Evolutionary conservation across 768 basidiomycete species (phyloP), one percentile per base, ranked within the genome.

Genomic region (Agrocybe praecox): DNA sequence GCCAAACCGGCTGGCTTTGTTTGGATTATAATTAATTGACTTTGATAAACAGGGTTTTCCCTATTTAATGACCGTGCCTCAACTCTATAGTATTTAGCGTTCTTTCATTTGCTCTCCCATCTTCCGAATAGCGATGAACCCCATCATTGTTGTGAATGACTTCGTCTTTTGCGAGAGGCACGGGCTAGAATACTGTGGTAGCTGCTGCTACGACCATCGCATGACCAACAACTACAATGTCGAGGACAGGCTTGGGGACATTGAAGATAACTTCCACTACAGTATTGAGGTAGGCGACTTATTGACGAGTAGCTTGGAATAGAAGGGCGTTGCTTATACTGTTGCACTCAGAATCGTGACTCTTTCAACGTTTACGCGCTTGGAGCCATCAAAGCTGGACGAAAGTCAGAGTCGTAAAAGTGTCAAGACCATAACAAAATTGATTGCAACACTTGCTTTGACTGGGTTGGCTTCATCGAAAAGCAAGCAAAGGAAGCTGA

Each of bases 401-500:
- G 23, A 47, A 43, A n/a, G 57, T 36, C 57, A 6, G 32, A 61
- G 22, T 49, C 52, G 2, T 72, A 61, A 47, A 54, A 72, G 46
- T 73, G 75, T 59, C 53, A 53, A 23, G 49, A 55, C 36, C 75
- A 76, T 52, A 49, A 64, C 26, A 60, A 43, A 15, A 58, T 67
- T 18, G 68, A 75, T 44, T 76, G 75, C 46, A 46, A 49, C 10
- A 58, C 43, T 15, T 77, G 75, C 57, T 76, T 77, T 36, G 61
- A 75, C 58, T 77, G 75, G 75, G 65, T 68, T 14, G 56, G 46
- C n/a, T 54, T 70, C 32, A 64, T 74, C 19, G 68, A 64, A 46
- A 55, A 64, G 23, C 65, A 71, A 49, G 67, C 67, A 1, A 59
- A 66, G 33, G 57, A 58, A 26, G 58, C 59, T 0, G 63, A 64